Conservation (phyloP, 768 basidiomycete species). For the Mycena amicta region DNA sequence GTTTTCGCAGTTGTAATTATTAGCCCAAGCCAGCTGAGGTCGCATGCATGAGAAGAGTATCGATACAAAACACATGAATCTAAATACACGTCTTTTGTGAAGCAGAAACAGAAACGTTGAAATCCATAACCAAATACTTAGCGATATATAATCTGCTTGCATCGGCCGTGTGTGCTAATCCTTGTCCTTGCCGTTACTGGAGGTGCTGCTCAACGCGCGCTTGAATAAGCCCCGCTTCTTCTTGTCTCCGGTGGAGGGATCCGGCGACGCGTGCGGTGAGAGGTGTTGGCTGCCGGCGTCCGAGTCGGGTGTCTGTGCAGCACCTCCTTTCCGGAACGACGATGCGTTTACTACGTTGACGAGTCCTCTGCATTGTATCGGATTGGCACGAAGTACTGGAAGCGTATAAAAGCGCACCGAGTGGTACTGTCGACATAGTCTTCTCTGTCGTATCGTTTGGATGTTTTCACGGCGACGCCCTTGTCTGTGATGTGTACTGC, state of each 20-base stretch:
- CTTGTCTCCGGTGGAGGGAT: slow-evolving; percentile 29
- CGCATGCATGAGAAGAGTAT: background rate
- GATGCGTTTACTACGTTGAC: slow-evolving; percentile 54
- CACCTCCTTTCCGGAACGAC: slow-evolving; percentile 38
- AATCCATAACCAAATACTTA: background rate
- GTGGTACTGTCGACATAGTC: slow-evolving; percentile 76
- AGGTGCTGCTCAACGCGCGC: background rate
- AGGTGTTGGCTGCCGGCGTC: slow-evolving; percentile 24
- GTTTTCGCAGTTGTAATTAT: background rate
- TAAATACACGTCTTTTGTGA: background rate
- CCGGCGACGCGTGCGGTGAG: too few relatives aligned
- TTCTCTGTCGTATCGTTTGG: slow-evolving; percentile 58
- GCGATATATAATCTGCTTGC: background rate
- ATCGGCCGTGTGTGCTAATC: background rate
- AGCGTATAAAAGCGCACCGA: slow-evolving; percentile 42
- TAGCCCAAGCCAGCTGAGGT: background rate
- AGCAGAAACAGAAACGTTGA: background rate
- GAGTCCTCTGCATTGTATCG: slow-evolving; percentile 43
- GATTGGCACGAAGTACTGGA: background rate
- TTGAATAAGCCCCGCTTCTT: slow-evolving; percentile 27
- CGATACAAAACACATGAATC: background rate
- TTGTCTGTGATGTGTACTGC: slow-evolving; percentile 52
- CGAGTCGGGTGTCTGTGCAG: slow-evolving; percentile 10
- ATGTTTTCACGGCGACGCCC: slow-evolving; percentile 69
- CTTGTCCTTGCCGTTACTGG: background rate